Conservation (phyloP, 129 eudicot genomes). For the Lactuca sativa region DNA sequence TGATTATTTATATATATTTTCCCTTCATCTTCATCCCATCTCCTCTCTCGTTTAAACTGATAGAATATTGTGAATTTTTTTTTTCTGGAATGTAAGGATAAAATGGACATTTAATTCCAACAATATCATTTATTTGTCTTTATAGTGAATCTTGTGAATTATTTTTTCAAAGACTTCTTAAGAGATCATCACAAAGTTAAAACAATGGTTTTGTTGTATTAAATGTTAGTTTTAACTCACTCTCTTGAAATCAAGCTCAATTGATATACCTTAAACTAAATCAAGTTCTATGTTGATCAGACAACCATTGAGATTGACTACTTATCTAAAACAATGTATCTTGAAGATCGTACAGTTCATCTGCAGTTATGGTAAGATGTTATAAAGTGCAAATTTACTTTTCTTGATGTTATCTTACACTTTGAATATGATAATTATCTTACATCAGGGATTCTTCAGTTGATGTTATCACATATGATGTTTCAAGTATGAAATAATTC, state of each 20-base stretch:
- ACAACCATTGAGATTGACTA: constrained; percentile 69
- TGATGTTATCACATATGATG: constrained; percentile 67
- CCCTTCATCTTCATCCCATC: no score
- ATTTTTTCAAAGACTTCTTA: background rate
- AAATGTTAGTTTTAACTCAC: constrained; percentile 1
- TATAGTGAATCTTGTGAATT: no score
- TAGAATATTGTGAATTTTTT: no score
- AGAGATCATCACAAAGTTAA: background rate
- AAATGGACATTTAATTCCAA: no score
- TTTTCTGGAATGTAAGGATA: background rate
- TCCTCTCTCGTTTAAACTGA: no score
- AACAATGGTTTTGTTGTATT: constrained; percentile 2
- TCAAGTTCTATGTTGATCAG: constrained; percentile 35
- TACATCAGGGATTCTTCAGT: constrained; percentile 60
- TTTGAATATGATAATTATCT: constrained; percentile 15
- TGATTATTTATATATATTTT: no score
- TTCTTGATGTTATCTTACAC: constrained; percentile 3
- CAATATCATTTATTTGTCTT: no score
- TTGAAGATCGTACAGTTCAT: background rate
- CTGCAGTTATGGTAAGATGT: background rate
- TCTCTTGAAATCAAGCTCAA: background rate
- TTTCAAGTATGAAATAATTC: constrained; percentile 45
- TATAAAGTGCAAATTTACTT: background rate
- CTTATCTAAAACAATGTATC: constrained; percentile 56
- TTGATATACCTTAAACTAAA: constrained; percentile 5